Evolutionary conservation across 2,329 filamentous ascomycete species (phyloP).

Genomic region (Colletotrichum sp.): DNA sequence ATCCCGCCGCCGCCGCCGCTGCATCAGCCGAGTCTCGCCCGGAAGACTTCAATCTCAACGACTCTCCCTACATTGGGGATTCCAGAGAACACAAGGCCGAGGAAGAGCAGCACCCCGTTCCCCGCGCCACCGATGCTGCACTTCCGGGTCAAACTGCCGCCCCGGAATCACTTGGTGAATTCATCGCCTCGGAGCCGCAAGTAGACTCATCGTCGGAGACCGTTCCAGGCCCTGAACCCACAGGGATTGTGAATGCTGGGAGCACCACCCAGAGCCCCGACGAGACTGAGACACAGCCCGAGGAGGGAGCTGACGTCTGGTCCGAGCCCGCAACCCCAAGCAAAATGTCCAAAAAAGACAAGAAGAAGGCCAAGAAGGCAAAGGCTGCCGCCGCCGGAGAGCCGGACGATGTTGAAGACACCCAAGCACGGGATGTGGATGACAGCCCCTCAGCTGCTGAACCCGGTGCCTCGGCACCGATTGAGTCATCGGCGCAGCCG

Average conservation of each 20-base stretch:
- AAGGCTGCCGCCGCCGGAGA: constrained; percentile 2
- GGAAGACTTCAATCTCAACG: constrained; percentile 29
- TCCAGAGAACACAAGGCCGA: constrained; percentile 29
- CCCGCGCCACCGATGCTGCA: constrained; percentile 8
- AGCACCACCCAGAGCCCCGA: neutral
- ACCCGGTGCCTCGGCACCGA: neutral
- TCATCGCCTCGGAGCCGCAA: constrained; percentile 5
- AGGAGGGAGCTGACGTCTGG: neutral
- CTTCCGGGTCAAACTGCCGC: neutral
- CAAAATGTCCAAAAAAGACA: constrained; percentile 28
- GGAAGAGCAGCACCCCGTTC: constrained; percentile 20
- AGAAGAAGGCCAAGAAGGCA: constrained; percentile 24
- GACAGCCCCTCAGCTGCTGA: neutral
- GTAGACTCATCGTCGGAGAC: constrained; percentile 8
- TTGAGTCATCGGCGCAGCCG: neutral
- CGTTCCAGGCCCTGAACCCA: neutral
- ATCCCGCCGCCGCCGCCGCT: neutral
- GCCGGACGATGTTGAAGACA: neutral
- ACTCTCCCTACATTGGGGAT: constrained; percentile 30
- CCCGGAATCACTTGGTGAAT: constrained; percentile 13
- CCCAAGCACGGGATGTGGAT: neutral
- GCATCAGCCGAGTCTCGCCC: constrained; percentile 6
- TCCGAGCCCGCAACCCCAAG: constrained; percentile 19
- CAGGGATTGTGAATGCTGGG: constrained; percentile 5
- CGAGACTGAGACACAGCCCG: neutral